Conservation (phyloP, 139 green algal genomes). For the Micractinium conductrix region DNA sequence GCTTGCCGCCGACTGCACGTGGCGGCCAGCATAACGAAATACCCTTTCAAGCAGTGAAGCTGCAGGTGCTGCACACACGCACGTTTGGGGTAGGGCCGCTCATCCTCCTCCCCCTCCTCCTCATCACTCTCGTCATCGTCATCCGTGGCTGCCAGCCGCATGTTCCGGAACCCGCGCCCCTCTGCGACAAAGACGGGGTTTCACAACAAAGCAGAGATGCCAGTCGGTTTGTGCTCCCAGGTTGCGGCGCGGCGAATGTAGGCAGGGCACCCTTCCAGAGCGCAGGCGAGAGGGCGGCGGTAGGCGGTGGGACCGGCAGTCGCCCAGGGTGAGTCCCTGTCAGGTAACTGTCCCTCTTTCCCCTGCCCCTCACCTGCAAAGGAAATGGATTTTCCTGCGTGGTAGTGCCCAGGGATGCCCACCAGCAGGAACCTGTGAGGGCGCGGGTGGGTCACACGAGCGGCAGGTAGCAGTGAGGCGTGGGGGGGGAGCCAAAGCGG, state of each 20-base stretch:
- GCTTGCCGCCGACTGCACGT: background rate
- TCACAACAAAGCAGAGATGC: no score
- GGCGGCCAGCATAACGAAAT: background rate
- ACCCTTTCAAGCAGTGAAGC: background rate
- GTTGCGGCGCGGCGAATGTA: no score
- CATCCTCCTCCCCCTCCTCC: background rate
- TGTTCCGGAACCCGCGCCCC: slow-evolving; percentile 30
- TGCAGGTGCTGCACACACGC: background rate
- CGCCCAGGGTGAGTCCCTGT: no score
- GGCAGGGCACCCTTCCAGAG: no score
- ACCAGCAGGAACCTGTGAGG: slow-evolving; percentile 55
- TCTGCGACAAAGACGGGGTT: no score
- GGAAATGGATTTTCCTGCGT: slow-evolving; percentile 29
- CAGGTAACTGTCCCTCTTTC: no score
- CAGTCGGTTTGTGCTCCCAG: no score
- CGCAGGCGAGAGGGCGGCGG: no score
- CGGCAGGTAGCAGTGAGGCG: background rate
- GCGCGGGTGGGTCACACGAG: background rate
- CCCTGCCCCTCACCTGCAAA: no score
- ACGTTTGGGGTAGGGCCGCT: background rate
- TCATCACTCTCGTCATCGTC: background rate
- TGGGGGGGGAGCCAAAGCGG: background rate
- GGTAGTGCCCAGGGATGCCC: slow-evolving; percentile 53
- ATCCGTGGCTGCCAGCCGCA: slow-evolving; percentile 12
- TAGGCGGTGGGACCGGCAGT: no score